These are phyloP conservation scores for Purshia tridentata DNA, from an alignment of 306 rosid genomes.

Conservation along the genomic window DNA sequence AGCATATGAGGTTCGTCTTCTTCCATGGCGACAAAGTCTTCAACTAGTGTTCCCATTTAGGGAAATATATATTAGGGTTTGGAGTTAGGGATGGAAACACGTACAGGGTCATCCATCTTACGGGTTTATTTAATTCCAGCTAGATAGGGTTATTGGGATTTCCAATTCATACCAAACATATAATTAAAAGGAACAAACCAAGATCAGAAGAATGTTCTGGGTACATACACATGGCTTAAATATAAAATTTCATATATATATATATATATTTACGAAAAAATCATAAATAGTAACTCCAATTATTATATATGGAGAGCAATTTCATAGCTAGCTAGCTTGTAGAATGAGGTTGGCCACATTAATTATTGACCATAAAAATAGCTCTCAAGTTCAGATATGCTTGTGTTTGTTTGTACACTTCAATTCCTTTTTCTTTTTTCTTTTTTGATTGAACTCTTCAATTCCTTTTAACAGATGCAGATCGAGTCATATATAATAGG, in stretches of 20 bases:
- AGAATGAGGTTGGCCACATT: not conserved
- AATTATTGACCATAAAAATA: not conserved
- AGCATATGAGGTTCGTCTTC: slow-evolving; percentile 33
- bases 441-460: too few species aligned
- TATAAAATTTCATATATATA: not conserved
- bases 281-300: not conserved
- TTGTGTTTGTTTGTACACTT: not conserved
- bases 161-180: not conserved
- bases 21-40: slow-evolving; percentile 37
- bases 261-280: too few species aligned
- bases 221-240: not conserved
- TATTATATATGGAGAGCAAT: too few species aligned
- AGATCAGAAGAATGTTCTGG: not conserved
- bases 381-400: not conserved
- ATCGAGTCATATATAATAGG: too few species aligned
- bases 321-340: not conserved
- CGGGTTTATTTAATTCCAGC: too few species aligned
- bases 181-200: not conserved
- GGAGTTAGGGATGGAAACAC: too few species aligned
- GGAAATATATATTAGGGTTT: not conserved
- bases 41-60: not conserved
- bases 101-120: too few species aligned
- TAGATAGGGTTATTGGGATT: slow-evolving; percentile 1
- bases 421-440: too few species aligned
- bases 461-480: too few species aligned